Evolutionary conservation across 306 rosid genomes (phyloP), one percentile per base, ranked within the genome.

Genomic region (Vigna mungo): DNA sequence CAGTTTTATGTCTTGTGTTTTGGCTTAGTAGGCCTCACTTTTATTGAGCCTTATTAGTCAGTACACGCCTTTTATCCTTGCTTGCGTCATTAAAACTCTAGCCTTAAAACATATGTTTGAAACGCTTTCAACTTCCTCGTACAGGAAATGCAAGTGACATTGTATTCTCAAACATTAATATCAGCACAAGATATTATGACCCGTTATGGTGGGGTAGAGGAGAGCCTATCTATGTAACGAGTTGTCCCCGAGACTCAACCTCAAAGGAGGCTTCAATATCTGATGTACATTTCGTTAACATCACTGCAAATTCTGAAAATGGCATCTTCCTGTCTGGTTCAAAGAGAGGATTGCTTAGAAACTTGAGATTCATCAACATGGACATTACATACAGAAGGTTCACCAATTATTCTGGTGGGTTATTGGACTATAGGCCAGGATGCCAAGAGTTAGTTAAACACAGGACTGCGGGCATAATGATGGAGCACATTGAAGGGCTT

Each of bases 141-240:
- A 85, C 89, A 92, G 98, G 97, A 74, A 89, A 89, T 84, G 98
- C 84, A 68, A 92, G 91, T 63, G 96, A 90, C 77, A 73, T 94
- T 71, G 88, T 89, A 37, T 92, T 92, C 93, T 94, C 98, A 74
- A 94, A 94, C 88, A 92, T 94, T 56, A 88, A 94, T 11, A 90
- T 94, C 75, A 83, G 86, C 85, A 94, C 98, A 80, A 89, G 98
- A 83, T 94, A 94, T 81, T 94, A 94, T 78, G 96, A 94, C 12
- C 95, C 85, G 1, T 94, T 71, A 78, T 94, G 98, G 97, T 94
- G 98, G 98, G 98, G 98, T 68, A 94, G 97, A 84, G 98, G 97
- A 0, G 98, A 94, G 85, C 97, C 98, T 60, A 90, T 94, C 32
- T 94, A 94, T 53, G 94, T 92, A 41, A 90, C 96, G 4, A 80